These are phyloP conservation scores for Leptographium radiaticola DNA, from an alignment of 2,329 filamentous ascomycete genomes.

Conservation along the genomic window DNA sequence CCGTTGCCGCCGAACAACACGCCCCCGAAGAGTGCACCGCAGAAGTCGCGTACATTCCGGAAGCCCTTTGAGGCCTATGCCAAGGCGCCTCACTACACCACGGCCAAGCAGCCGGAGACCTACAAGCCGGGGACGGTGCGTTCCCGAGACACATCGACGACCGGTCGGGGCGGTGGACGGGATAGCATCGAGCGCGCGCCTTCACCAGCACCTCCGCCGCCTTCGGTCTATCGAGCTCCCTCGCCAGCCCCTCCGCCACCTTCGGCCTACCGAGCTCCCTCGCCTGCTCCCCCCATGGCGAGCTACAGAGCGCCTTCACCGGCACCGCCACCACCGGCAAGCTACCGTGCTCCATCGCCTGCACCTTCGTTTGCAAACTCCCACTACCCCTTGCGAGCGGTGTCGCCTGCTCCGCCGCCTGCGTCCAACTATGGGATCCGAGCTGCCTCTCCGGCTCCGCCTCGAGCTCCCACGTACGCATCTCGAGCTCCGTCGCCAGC, in stretches of 20 bases:
- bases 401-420: background rate
- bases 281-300: background rate
- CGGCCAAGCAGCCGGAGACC: constrained; percentile 46
- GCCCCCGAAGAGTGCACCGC: constrained; percentile 38
- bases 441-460: background rate
- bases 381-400: constrained; percentile 5
- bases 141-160: constrained; percentile 27
- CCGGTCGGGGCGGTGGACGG: background rate
- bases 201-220: background rate
- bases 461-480: background rate
- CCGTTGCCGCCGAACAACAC: constrained; percentile 44
- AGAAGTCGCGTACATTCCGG: constrained; percentile 50
- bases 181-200: background rate
- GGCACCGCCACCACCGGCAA: background rate
- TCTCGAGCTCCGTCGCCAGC: background rate
- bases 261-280: background rate
- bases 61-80: constrained; percentile 56
- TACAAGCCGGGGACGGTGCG: constrained; percentile 31
- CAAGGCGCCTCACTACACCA: constrained; percentile 53
- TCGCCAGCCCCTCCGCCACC: background rate
- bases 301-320: background rate
- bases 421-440: background rate
- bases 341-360: background rate
- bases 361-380: background rate
- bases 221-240: background rate